phyloP scores from a whole-genome alignment of 208 protist species.

The Trypanosoma congolense region DNA sequence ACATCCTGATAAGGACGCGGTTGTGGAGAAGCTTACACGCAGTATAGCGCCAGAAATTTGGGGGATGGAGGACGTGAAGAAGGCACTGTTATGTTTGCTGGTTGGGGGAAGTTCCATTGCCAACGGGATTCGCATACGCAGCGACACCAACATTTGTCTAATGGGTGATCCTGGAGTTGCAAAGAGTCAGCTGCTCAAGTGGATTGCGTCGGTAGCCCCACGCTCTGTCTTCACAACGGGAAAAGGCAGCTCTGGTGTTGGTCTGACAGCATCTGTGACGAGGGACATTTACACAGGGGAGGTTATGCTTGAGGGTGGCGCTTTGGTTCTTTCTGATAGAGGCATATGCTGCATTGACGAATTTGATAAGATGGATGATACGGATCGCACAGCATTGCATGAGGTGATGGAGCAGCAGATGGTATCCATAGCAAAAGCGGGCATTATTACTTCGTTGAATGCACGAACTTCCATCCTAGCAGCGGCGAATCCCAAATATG shows the following conservation, averaged over 20 bases:
- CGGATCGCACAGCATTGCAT: conserved; percentile 94
- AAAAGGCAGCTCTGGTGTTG: conserved; percentile 97
- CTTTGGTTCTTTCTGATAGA: conserved; percentile 95
- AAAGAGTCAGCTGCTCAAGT: conserved; percentile 98
- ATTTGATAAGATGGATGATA: conserved; percentile 99
- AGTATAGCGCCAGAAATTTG: conserved; percentile 97
- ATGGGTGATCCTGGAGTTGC: conserved; percentile 99
- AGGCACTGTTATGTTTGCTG: conserved; percentile 96
- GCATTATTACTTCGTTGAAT: conserved; percentile 99
- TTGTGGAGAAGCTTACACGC: conserved; percentile 95
- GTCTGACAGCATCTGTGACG: conserved; percentile 98
- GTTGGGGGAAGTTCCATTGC: conserved; percentile 98
- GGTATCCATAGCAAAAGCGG: conserved; percentile 99
- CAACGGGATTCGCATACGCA: conserved; percentile 88
- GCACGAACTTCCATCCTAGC: conserved; percentile 97
- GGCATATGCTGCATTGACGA: conserved; percentile 99
- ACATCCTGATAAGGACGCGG: conserved; percentile 65
- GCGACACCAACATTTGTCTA: conserved; percentile 98
- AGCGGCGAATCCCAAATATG: conserved; percentile 97
- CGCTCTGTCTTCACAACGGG: conserved; percentile 98
- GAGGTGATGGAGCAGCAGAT: conserved; percentile 99
- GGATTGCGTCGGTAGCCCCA: conserved; percentile 96
- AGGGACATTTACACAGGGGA: conserved; percentile 95
- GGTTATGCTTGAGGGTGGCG: conserved; percentile 93
- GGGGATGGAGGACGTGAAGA: conserved; percentile 98